Conservation (phyloP, 768 basidiomycete genomes). For the Termitomyces sp. region DNA sequence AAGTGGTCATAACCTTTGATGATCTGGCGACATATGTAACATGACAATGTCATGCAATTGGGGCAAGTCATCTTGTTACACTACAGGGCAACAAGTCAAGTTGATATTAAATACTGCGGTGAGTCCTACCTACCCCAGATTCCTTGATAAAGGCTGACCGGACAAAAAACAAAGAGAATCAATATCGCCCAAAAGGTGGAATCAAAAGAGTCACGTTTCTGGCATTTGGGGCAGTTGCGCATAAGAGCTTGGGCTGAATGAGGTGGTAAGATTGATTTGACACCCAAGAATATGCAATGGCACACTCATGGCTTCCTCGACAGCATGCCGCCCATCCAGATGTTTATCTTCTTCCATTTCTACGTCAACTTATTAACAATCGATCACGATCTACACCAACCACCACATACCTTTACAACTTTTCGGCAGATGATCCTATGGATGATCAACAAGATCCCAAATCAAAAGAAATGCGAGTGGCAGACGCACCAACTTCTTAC, state of each 20-base stretch:
- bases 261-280: constrained; percentile 4
- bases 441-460: background rate
- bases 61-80: constrained; percentile 93
- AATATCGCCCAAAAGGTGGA: constrained; percentile 1
- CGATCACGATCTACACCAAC: background rate
- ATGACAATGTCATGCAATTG: constrained; percentile 69
- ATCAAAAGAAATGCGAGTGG: too few relatives aligned
- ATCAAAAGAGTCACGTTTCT: constrained; percentile 52
- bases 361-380: constrained; percentile 22
- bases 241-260: constrained; percentile 70
- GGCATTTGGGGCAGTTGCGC: constrained; percentile 85
- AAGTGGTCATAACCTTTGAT: constrained; percentile 82
- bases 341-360: constrained; percentile 76
- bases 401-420: constrained; percentile 63
- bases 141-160: constrained; percentile 77
- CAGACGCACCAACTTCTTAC: constrained; percentile 63
- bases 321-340: constrained; percentile 68
- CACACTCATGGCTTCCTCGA: constrained; percentile 94
- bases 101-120: background rate
- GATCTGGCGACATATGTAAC: constrained; percentile 78
- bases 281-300: constrained; percentile 4
- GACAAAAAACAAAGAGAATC: constrained; percentile 3
- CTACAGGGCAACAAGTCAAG: constrained; percentile 31
- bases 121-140: constrained; percentile 50
- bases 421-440: constrained; percentile 77